phyloP scores from a whole-genome alignment of 768 basidiomycete species.

The Trametes punicea region DNA sequence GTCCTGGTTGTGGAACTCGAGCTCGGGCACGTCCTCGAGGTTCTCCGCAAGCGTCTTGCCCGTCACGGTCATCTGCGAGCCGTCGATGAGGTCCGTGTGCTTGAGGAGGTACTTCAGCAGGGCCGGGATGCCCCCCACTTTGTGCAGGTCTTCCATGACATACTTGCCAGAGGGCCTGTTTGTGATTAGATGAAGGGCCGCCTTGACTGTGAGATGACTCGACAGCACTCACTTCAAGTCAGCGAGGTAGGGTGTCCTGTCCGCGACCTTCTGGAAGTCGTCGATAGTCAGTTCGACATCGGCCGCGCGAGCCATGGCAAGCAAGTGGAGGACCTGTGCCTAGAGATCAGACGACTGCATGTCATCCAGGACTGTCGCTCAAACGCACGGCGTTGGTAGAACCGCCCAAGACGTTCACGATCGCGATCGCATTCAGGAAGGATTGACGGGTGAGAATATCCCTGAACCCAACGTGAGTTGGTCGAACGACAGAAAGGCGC shows the following conservation, averaged over 20 bases:
- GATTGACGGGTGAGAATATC: constrained; percentile 67
- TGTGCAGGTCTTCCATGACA: constrained; percentile 89
- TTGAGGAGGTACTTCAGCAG: constrained; percentile 81
- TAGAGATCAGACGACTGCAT: background rate
- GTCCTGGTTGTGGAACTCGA: constrained; percentile 70
- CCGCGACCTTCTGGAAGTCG: constrained; percentile 79
- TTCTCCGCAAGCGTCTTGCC: constrained; percentile 90
- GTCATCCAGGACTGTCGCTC: background rate
- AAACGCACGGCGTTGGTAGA: constrained; percentile 78
- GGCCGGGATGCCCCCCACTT: constrained; percentile 80
- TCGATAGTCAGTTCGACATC: constrained; percentile 74
- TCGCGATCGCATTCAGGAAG: constrained; percentile 81
- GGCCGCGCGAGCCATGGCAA: constrained; percentile 83
- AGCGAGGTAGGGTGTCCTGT: constrained; percentile 81
- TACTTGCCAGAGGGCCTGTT: constrained; percentile 78
- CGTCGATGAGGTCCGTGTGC: constrained; percentile 75
- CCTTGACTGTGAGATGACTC: background rate
- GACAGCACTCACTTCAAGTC: constrained; percentile 72
- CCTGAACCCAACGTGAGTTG: constrained; percentile 24
- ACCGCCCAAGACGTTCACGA: constrained; percentile 78
- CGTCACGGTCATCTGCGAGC: constrained; percentile 82
- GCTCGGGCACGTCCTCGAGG: constrained; percentile 70
- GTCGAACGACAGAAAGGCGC: no score
- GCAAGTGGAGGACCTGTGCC: constrained; percentile 69
- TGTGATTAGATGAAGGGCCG: constrained; percentile 11